Base-by-base conservation (phyloP, 352 stramenopile genomes). In the Globisporangium abappressorium region DNA sequence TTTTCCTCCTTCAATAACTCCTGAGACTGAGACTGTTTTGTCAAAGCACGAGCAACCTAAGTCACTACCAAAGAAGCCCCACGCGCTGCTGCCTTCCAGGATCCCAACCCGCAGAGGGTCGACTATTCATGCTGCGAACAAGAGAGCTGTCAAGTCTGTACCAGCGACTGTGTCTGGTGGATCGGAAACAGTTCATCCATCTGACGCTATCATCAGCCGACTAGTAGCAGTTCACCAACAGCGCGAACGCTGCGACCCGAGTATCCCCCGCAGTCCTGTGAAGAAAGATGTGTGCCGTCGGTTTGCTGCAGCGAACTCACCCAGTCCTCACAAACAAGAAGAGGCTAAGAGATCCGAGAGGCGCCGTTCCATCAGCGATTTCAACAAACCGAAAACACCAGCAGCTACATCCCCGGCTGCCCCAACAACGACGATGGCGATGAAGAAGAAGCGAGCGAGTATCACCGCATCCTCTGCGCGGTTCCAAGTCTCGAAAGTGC, bases 91-190 rank as follows among this genome's bases (percentile, higher is more conserved):
- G 43, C 43, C 64, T 3, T 60, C 64, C 8, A 41, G 22, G 2
- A 69, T 69, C 18, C 64, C 64, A 26, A 43, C 65, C 46, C 22
- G 28, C 28, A 41, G 20, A 58, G 43, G 56, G 0, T 64, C 64
- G 15, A 60, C 43, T 9, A 9, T 69, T n/a, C 9, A 14, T 14
- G 33, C n/a, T 46, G 38, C 24, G 4, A 20, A 18, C 47, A 47
- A 30, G 26, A 66, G 26, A 58, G 26, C 28, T 28, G 28, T 30
- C 26, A 57, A 58, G 49, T 18, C 49, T 49, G 6, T 57, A 0
- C 3, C 15, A 1, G 33, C 14, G 26, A 18, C 61, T 60, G n/a
- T 54, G 33, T 34, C 22, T 8, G 33, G 33, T 7, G 20, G 33
- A 18, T 58, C 24, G 12, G 22, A 60, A 15, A 18, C 33, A 22